Percentiles rank a stretch among this genome's conserved stretches.
Evolutionary conservation across 2,329 filamentous ascomycete species (phyloP).

Genomic region (Colletotrichum euphorbiae): DNA sequence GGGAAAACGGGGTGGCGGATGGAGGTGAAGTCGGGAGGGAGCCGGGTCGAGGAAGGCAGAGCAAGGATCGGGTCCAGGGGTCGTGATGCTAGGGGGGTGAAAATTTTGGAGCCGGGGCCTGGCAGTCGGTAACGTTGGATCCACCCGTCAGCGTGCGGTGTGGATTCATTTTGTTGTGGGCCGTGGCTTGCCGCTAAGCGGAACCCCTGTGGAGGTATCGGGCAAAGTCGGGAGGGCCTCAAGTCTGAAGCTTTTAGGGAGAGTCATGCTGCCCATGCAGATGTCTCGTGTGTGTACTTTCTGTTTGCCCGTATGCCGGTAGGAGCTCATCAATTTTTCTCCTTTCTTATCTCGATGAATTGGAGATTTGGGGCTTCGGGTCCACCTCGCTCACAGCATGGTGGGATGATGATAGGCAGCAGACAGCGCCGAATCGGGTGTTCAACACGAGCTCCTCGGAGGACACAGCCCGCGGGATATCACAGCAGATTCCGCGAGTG

Average conservation of each 20-base stretch:
- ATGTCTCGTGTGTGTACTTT: slow-evolving; percentile 18
- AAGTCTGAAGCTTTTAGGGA: slow-evolving; percentile 33
- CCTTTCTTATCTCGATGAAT: slow-evolving; percentile 22
- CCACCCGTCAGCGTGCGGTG: slow-evolving; percentile 24
- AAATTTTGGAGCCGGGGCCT: slow-evolving; percentile 35
- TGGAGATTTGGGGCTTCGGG: slow-evolving; percentile 30
- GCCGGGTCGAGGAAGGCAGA: slow-evolving; percentile 6
- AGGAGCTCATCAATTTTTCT: not conserved
- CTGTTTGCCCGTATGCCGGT: not conserved
- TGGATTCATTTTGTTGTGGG: slow-evolving; percentile 22
- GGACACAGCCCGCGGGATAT: slow-evolving; percentile 9
- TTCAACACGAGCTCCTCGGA: slow-evolving; percentile 27
- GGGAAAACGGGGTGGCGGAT: slow-evolving; percentile 6
- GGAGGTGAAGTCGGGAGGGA: slow-evolving; percentile 30
- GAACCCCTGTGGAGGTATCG: slow-evolving; percentile 35
- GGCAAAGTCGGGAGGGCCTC: slow-evolving; percentile 35
- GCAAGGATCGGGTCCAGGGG: slow-evolving; percentile 11
- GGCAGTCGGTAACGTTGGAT: slow-evolving; percentile 37
- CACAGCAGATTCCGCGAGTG: slow-evolving; percentile 6
- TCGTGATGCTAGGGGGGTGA: not conserved
- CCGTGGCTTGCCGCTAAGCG: slow-evolving; percentile 37
- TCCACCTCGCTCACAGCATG: slow-evolving; percentile 21
- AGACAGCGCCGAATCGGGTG: slow-evolving; percentile 25
- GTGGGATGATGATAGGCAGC: slow-evolving; percentile 30
- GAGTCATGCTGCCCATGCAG: slow-evolving; percentile 36